Conservation (phyloP, 2,329 filamentous ascomycete species). For the Talaromyces sp. region DNA sequence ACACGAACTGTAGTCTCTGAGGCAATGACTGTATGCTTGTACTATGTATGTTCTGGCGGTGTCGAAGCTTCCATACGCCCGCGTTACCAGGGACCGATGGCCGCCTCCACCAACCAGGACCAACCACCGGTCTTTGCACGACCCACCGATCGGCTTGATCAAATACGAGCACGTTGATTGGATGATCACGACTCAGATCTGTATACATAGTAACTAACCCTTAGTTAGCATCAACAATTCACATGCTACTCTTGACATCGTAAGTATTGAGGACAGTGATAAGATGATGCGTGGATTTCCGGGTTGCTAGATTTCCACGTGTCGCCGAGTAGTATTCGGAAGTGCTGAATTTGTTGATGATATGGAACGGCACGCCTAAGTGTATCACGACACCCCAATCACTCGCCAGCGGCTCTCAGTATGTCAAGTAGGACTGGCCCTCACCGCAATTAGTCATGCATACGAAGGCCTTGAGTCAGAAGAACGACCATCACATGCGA, state of each 20-base stretch:
- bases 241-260: neutral
- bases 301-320: neutral
- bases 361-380: neutral
- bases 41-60: neutral
- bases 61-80: constrained; percentile 6
- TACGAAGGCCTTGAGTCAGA: neutral
- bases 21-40: neutral
- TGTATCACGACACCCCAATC: neutral
- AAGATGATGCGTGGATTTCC: neutral
- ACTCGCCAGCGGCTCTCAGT: neutral
- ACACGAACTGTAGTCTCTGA: neutral
- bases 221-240: neutral
- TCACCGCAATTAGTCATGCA: neutral
- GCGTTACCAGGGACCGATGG: constrained; percentile 7
- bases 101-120: neutral
- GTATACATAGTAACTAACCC: too few species aligned
- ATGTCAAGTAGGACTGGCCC: neutral
- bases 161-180: constrained; percentile 3
- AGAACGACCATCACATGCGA: neutral
- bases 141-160: constrained; percentile 2
- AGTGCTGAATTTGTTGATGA: neutral
- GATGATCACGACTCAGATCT: neutral
- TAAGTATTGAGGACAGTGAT: neutral
- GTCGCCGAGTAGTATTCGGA: neutral
- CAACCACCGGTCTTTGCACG: neutral